Evolutionary conservation across 768 basidiomycete genomes (phyloP).

Genomic region (Dacryopinax primogenitus): DNA sequence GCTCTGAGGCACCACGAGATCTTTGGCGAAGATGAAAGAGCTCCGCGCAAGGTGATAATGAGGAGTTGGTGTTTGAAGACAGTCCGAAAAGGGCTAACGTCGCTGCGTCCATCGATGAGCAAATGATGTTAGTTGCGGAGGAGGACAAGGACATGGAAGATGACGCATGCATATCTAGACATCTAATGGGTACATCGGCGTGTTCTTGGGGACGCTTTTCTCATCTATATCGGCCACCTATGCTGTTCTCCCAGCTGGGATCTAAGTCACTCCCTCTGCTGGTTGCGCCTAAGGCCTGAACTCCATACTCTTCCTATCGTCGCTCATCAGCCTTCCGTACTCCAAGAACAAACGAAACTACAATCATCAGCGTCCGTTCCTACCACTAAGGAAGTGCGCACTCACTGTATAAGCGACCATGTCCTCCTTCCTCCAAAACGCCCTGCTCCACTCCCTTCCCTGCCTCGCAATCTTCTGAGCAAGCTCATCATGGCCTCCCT

Average conservation of each 20-base stretch:
- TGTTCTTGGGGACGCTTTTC: no score
- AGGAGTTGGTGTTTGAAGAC: background rate
- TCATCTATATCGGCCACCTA: background rate
- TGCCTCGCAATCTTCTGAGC: constrained; percentile 24
- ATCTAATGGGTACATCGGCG: no score
- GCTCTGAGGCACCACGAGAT: no score
- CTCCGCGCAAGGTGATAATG: background rate
- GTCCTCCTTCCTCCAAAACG: constrained; percentile 26
- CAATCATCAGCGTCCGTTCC: background rate
- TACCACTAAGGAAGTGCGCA: constrained; percentile 10
- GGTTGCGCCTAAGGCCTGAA: constrained; percentile 11
- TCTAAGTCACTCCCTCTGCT: background rate
- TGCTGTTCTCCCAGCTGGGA: background rate
- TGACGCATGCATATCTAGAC: no score
- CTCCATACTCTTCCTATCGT: constrained; percentile 11
- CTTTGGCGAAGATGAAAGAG: no score
- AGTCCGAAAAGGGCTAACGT: background rate
- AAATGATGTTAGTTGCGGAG: background rate
- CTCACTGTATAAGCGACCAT: constrained; percentile 26
- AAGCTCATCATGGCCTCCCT: constrained; percentile 22
- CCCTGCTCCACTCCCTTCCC: constrained; percentile 23
- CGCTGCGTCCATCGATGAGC: background rate
- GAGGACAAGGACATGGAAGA: no score
- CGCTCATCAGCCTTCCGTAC: constrained; percentile 18
- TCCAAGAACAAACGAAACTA: constrained; percentile 21